Evolutionary conservation across 257 asterid species (phyloP), one percentile per base, ranked within the genome.

Genomic region (Solanum gandarillasii): DNA sequence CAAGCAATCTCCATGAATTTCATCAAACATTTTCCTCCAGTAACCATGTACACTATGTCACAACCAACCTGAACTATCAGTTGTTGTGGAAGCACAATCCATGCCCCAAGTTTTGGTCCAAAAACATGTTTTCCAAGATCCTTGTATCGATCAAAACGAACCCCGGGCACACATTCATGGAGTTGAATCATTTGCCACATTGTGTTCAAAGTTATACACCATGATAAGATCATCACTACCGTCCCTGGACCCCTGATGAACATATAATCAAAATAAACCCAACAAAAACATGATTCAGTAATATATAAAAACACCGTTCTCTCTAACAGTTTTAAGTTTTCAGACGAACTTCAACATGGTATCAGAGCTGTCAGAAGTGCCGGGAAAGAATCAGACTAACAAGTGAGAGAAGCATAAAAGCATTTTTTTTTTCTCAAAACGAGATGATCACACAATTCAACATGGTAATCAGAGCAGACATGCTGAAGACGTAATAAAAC

Each of bases 161-260:
- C 93, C 2, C 97, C 99, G 0, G 99, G 98, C 4, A 94, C 95
- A 60, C 95, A 91, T 87, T 96, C 98, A 85, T 96, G 98, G 85
- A 96, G 95, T 83, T 95, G 97, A 32, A 95, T 95, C 95, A 96
- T 93, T 88, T 96, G 98, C 98, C 98, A 94, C 99, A 96, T 95
- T 62, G 98, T 94, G 89, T 94, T 91, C 84, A 96, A 85, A 21
- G 99, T 95, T 84, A 96, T 90, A 81, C 95, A 91, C 98, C 99
- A 96, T 9, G 98, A 93, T 18, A 96, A 55, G 7, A 90, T 87
- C 97, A 96, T 91, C 88, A 91, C 93, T n/a, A 94, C 73, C 18
- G 93, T 94, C 78, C 98, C 99, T 2, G 98, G 96, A 35, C 98
- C 98, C 99, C 98, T 96, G 93, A 3, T 82, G 12, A 13, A 79